Conservation (phyloP, 768 basidiomycete genomes). For the Mycena floridula region DNA sequence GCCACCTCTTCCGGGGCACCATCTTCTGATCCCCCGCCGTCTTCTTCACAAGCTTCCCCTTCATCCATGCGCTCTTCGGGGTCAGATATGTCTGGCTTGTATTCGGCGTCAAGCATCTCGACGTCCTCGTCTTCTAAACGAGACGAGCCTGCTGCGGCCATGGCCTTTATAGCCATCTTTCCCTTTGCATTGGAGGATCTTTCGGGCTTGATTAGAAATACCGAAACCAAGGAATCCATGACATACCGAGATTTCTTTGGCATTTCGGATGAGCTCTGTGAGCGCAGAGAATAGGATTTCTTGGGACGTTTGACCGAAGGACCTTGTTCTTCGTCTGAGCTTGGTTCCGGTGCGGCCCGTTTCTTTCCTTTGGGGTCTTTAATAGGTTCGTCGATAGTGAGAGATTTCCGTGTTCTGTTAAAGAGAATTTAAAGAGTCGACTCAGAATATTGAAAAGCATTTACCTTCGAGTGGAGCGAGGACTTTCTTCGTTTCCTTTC, state of each 20-base stretch:
- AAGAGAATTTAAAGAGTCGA: conserved; percentile 5
- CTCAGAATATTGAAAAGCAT: not conserved
- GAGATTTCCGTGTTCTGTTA: conserved; percentile 51
- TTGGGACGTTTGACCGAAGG: conserved; percentile 59
- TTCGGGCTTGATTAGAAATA: not conserved
- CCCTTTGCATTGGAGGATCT: conserved; percentile 52
- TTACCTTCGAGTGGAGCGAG: not conserved
- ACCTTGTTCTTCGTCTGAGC: conserved; percentile 61
- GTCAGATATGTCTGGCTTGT: conserved; percentile 42
- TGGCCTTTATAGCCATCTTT: conserved; percentile 50
- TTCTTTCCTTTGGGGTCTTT: conserved; percentile 89
- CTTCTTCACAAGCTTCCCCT: conserved; percentile 34
- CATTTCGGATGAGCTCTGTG: conserved; percentile 52
- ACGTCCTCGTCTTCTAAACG: conserved; percentile 64
- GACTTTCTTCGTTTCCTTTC: conserved; percentile 1
- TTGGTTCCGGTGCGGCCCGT: conserved; percentile 70
- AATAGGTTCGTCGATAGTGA: conserved; percentile 71
- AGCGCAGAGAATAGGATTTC: conserved; percentile 67
- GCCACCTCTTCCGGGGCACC: conserved; percentile 31
- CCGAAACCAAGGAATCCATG: conserved; percentile 6
- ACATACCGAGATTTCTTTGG: conserved; percentile 68
- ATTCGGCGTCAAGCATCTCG: conserved; percentile 69
- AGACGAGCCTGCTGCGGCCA: conserved; percentile 58
- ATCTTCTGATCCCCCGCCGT: conserved; percentile 34
- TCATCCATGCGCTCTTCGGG: conserved; percentile 36